Evolutionary conservation across 768 basidiomycete genomes (phyloP).

Genomic region (Russula vinacea): DNA sequence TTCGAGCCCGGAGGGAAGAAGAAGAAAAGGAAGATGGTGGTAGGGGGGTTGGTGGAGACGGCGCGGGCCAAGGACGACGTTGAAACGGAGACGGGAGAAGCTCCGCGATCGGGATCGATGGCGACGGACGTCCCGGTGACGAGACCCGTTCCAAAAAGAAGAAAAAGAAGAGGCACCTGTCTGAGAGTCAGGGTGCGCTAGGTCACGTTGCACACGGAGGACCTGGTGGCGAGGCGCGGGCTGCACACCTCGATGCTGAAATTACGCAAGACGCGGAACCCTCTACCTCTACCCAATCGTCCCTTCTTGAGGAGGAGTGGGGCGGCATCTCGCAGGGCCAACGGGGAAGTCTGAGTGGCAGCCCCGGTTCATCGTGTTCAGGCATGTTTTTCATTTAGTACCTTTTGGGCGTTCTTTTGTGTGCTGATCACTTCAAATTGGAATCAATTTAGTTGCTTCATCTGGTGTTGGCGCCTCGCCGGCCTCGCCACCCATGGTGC

Average conservation of each 20-base stretch:
- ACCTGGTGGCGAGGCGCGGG: conserved; percentile 16
- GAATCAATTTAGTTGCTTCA: not conserved
- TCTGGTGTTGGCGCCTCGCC: not conserved
- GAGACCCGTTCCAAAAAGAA: conserved; percentile 29
- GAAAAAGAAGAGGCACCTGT: conserved; percentile 29
- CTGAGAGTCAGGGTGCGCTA: not conserved
- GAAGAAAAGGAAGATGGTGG: conserved; percentile 38
- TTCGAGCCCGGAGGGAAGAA: conserved; percentile 43
- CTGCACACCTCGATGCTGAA: not conserved
- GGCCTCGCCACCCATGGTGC: not conserved
- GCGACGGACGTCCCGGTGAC: not conserved
- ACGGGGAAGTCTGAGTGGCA: not conserved
- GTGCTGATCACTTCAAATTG: not conserved
- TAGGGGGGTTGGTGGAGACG: conserved; percentile 20
- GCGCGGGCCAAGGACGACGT: not conserved
- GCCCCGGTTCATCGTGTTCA: conserved; percentile 1
- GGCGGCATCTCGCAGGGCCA: not conserved
- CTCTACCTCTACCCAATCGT: not conserved
- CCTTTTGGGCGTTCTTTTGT: not conserved
- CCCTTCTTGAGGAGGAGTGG: conserved; percentile 1
- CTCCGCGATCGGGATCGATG: not conserved
- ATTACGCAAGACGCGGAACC: not conserved
- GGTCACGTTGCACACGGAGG: conserved; percentile 21
- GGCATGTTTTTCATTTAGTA: conserved; percentile 3
- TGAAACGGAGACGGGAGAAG: not conserved